phyloP scores from a whole-genome alignment of 2,329 filamentous ascomycete genomes.

The Hypomyces rosellus region DNA sequence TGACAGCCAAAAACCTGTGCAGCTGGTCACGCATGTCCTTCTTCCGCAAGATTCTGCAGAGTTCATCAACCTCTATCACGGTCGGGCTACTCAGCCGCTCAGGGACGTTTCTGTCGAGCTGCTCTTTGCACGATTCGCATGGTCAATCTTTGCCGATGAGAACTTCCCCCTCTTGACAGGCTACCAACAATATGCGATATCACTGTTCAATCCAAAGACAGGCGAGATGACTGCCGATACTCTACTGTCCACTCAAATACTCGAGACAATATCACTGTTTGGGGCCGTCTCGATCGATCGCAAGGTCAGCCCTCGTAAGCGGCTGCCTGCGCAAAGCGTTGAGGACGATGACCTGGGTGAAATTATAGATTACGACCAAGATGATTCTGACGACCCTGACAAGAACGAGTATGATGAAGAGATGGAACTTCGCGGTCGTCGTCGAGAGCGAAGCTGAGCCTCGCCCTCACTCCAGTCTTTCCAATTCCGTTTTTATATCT shows the following conservation, averaged over 20 bases:
- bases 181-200: neutral
- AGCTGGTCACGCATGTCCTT: slow-evolving; percentile 1
- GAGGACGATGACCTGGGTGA: neutral
- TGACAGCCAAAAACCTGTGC: neutral
- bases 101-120: neutral
- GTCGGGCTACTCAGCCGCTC: neutral
- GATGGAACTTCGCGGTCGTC: neutral
- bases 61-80: slow-evolving; percentile 1
- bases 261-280: neutral
- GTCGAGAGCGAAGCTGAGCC: neutral
- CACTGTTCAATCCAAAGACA: neutral
- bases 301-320: neutral
- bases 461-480: neutral
- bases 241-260: neutral
- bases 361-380: neutral
- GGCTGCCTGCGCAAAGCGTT: neutral
- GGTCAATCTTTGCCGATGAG: slow-evolving; percentile 1
- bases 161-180: neutral
- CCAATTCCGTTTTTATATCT: no score
- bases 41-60: neutral
- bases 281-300: neutral
- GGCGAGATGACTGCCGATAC: neutral
- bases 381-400: slow-evolving; percentile 2
- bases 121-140: slow-evolving; percentile 2
- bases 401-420: neutral